Evolutionary conservation across 306 rosid genomes (phyloP).

Genomic region (Clitoria ternatea): DNA sequence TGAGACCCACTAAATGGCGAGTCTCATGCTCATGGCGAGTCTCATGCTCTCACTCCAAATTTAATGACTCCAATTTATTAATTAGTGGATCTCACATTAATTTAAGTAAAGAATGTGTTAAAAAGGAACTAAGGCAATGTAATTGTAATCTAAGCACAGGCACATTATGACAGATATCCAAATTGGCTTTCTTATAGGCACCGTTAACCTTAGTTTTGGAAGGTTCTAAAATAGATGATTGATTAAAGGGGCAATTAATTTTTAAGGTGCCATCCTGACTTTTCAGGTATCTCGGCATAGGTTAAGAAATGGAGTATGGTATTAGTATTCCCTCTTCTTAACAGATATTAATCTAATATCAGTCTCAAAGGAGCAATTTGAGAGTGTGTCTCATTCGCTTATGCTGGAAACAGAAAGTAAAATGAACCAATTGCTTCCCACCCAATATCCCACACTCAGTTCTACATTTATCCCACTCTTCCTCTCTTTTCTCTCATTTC

Average conservation of each 20-base stretch:
- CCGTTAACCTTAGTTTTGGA: not conserved
- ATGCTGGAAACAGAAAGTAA: constrained; percentile 3
- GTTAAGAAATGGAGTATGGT: not conserved
- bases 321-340: not conserved
- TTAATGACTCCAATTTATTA: not conserved
- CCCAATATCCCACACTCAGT: not conserved
- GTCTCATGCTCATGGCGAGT: too few relatives aligned
- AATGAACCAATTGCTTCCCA: not conserved
- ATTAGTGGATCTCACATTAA: not conserved
- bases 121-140: not conserved
- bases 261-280: not conserved
- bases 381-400: not conserved
- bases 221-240: not conserved
- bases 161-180: not conserved
- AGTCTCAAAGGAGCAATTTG: not conserved
- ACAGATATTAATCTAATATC: not conserved
- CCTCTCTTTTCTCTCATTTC: not conserved
- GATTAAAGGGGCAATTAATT: not conserved
- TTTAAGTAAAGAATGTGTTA: not conserved
- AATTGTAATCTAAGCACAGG: too few relatives aligned
- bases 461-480: not conserved
- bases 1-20: not conserved
- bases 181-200: not conserved
- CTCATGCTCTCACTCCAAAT: too few relatives aligned
- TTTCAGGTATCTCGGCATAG: not conserved